Base-by-base conservation (phyloP, 2,329 filamentous ascomycete genomes). In the Arthrocladium fulminans region DNA sequence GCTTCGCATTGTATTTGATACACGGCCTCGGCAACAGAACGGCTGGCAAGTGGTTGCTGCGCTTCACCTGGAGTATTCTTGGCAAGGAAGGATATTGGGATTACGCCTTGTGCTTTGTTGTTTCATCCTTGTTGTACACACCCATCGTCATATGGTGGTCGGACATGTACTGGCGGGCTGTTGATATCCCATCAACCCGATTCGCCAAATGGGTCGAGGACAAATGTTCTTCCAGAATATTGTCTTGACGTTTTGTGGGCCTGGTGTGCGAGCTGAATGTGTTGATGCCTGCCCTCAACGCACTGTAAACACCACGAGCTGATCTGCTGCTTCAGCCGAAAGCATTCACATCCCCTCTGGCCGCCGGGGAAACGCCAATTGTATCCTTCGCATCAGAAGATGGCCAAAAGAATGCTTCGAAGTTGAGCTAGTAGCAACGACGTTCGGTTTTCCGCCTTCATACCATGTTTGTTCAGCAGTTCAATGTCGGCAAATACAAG, bases 151-250 rank as follows among this genome's bases (percentile, higher is more conserved):
- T 81, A 3, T 80, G 76, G 71, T 65, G 69, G 3, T 73, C 74
- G 1, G 78, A 82, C 60, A 45, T 82, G 3, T 80, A 80, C 57
- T 80, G 76, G 75, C 68, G 77, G 23, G 63, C 63, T 1, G 67
- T 82, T 4, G 79, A 82, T 60, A 61, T 66, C 2, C 72, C 71
- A 1, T 68, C 71, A 58, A 66, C 77, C 6, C 68, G 66, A 43
- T 69, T 78, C 54, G 70, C 74, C 2, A 65, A 69, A 37, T 74
- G 72, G 67, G 51, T 77, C 22, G 75, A 75, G 56, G 58, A 57
- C 27, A 59, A 59, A 38, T 41, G 45, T 23, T 7, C 29, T 15
- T 34, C 42, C 3, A 34, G 27, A 34, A 9, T 24, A 22, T 7
- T 20, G 15, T 23, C 42, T 5, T 35, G 20, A 20, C 20, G 10